These are phyloP conservation scores for Corrigiola litoralis DNA, from an alignment of 179 eudicot genomes.

Conservation along the genomic window DNA sequence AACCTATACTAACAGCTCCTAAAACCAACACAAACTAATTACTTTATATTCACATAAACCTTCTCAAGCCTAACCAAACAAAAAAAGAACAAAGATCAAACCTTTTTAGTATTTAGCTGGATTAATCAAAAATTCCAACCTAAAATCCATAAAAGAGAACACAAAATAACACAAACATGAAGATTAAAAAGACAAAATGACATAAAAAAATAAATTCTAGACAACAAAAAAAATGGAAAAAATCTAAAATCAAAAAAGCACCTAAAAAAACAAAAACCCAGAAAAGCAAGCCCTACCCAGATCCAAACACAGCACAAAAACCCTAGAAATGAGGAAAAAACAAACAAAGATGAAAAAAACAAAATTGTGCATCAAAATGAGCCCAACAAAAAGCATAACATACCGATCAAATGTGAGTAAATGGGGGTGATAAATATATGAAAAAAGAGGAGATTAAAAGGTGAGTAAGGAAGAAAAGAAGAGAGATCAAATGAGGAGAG, in stretches of 20 bases:
- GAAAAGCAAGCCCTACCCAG: background rate
- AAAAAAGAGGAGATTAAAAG: no score
- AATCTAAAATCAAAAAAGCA: background rate
- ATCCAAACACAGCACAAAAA: constrained; percentile 3
- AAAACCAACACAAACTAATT: background rate
- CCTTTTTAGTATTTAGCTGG: background rate
- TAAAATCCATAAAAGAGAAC: background rate
- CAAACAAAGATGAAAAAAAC: background rate
- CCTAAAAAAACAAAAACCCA: background rate
- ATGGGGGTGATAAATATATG: background rate
- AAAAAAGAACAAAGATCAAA: background rate
- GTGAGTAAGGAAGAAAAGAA: constrained; percentile 4
- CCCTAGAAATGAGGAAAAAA: constrained; percentile 1
- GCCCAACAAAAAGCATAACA: background rate
- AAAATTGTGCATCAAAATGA: background rate
- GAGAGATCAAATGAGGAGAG: constrained; percentile 13
- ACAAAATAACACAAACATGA: background rate
- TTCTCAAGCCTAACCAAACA: background rate
- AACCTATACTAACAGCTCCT: background rate
- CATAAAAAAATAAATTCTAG: background rate
- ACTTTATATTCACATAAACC: background rate
- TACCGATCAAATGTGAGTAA: constrained; percentile 18
- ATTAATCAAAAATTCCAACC: background rate
- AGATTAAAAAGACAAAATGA: background rate
- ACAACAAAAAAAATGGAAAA: background rate